Evolutionary conservation across 495 filamentous ascomycete genomes (phyloP), one percentile per base, ranked within the genome.

Genomic region (Penicillium riverlandense): DNA sequence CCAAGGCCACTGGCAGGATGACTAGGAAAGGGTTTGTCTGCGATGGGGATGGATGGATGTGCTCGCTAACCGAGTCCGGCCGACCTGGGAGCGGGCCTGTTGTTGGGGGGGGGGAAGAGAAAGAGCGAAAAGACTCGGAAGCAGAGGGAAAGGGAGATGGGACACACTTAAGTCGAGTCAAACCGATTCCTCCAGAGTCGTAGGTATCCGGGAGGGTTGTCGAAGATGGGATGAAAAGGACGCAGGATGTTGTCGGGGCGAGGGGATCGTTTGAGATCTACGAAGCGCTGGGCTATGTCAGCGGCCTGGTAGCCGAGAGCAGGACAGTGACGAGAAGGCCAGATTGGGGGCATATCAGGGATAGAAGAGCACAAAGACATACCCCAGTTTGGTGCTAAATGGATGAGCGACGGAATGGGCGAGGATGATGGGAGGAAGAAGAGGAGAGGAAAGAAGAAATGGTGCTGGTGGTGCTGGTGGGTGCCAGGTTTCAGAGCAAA

Each of bases 401-500:
- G 4, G 22, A 22, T 22, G 22, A 4, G 22, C 22, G 22, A 22
- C 22, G 4, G 22, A 4, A 43, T 43, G 39, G 43, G 37, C 16
- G 30, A 31, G 33, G 47, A 45, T 48, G 45, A 46, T 38, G 44
- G 34, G 28, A 32, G 38, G 48, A 47, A 44, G 59, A 50, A 55
- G 46, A 22, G 22, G 4, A 22, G 22, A 3, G 22, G 22, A 22
- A 22, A 22, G 22, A 22, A 22, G 22, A 22, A 22, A 22, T 22
- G 22, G 22, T 22, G 22, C 22, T 22, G 56, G 61, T 49, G 54
- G 50, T 53, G 55, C 59, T 45, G 57, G 57, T 65, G 59, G 38
- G 62, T 65, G 65, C 59, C 63, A 63, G 58, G 58, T 65, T 70
- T 70, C 68, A 65, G 68, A 63, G 55, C 61, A 57, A 65, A 62